Evolutionary conservation across 805 yeast species (phyloP).

Genomic region (Saccharomycopsis fermentans): DNA sequence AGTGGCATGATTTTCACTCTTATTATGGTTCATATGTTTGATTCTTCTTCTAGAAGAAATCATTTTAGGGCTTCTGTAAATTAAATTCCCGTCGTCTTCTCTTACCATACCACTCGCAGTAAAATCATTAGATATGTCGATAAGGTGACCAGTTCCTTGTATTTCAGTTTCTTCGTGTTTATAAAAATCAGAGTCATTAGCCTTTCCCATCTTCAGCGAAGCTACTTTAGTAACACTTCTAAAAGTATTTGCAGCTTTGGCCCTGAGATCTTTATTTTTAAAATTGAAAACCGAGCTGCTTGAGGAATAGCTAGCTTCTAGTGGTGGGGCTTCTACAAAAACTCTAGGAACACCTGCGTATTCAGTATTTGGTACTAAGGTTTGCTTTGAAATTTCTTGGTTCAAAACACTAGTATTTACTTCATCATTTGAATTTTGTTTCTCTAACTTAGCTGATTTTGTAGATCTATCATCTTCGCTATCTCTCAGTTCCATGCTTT

Average conservation of each 20-base stretch:
- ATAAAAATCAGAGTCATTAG: neutral
- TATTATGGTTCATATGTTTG: slow-evolving; percentile 20
- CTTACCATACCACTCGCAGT: slow-evolving; percentile 21
- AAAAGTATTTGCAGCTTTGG: neutral
- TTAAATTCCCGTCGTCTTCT: neutral
- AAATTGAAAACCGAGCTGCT: neutral
- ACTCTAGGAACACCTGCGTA: neutral
- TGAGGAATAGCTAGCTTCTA: neutral
- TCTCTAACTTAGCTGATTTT: neutral
- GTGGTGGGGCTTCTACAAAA: neutral
- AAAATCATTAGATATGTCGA: slow-evolving; percentile 1
- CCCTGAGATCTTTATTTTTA: slow-evolving; percentile 9
- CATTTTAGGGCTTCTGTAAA: slow-evolving; percentile 53
- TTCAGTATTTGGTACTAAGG: neutral
- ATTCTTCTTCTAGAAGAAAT: slow-evolving; percentile 44
- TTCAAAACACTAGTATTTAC: neutral
- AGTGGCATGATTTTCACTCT: neutral
- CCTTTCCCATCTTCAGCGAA: neutral
- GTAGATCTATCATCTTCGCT: neutral
- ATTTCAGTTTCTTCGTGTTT: neutral
- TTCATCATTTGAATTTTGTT: neutral
- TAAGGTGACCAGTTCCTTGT: slow-evolving; percentile 16
- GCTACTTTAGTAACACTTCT: neutral
- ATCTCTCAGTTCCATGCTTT: neutral
- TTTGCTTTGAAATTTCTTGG: neutral